Conservation (phyloP, 306 rosid species). For the Lathyrus aphaca region DNA sequence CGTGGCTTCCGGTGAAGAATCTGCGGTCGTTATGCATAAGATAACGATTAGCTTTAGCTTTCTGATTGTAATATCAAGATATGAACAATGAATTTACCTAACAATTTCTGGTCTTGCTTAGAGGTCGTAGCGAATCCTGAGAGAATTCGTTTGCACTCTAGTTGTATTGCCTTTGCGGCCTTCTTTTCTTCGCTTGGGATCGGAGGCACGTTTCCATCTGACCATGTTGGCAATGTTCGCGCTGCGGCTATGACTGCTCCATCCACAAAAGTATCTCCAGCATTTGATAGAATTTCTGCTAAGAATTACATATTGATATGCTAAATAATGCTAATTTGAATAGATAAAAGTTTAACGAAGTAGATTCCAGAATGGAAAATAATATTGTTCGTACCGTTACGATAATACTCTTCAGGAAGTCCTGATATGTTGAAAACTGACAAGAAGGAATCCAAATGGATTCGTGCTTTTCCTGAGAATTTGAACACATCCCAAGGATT, state of each 20-base stretch:
- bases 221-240: constrained; percentile 89
- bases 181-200: constrained; percentile 76
- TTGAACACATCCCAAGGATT: constrained; percentile 85
- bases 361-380: constrained; percentile 26
- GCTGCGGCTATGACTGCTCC: constrained; percentile 92
- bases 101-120: constrained; percentile 68
- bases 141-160: constrained; percentile 75
- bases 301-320: constrained; percentile 23
- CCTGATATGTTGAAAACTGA: constrained; percentile 91
- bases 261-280: constrained; percentile 73
- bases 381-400: constrained; percentile 60
- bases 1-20: constrained; percentile 61
- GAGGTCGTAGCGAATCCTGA: constrained; percentile 64
- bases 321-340: constrained; percentile 30
- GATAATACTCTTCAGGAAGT: constrained; percentile 82
- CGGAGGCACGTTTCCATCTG: constrained; percentile 81
- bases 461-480: constrained; percentile 73
- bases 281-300: constrained; percentile 61
- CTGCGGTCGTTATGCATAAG: constrained; percentile 45
- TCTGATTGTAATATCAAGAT: constrained; percentile 10
- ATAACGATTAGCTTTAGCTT: constrained; percentile 31
- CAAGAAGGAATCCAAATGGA: constrained; percentile 94
- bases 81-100: constrained; percentile 50
- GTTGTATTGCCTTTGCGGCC: constrained; percentile 76
- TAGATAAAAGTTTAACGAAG: constrained; percentile 9